phyloP scores from a whole-genome alignment of 2,329 filamentous ascomycete species.

The Nectriaceae sp. region DNA sequence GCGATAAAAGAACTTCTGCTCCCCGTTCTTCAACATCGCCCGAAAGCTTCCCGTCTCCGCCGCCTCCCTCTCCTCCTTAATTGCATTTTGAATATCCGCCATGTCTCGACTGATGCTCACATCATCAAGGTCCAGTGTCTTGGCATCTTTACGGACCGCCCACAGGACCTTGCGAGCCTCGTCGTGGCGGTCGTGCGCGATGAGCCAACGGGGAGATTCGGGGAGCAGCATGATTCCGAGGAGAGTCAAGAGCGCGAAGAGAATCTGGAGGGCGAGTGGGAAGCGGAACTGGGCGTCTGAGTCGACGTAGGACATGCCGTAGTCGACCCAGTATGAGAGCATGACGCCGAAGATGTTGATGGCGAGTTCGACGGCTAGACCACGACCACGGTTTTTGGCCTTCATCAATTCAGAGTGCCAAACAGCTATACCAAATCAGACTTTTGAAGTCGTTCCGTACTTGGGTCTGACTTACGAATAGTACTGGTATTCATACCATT shows the following conservation, averaged over 20 bases:
- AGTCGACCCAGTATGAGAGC: conserved; percentile 39
- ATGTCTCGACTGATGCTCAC: conserved; percentile 29
- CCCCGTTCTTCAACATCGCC: conserved; percentile 42
- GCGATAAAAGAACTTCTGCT: conserved; percentile 42
- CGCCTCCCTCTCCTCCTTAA: conserved; percentile 42
- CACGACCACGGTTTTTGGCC: conserved; percentile 38
- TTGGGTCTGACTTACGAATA: conserved; percentile 31
- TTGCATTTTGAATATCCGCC: conserved; percentile 39
- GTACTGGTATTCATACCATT: conserved; percentile 52
- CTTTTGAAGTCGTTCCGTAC: too few relatives aligned
- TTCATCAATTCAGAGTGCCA: conserved; percentile 47
- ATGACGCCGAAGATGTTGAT: conserved; percentile 42
- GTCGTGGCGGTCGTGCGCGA: conserved; percentile 42
- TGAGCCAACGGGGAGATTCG: conserved; percentile 47
- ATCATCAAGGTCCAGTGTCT: conserved; percentile 27
- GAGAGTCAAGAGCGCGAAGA: conserved; percentile 40
- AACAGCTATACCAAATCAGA: conserved; percentile 24
- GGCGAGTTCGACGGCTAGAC: conserved; percentile 32
- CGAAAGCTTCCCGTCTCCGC: conserved; percentile 34
- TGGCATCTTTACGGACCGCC: conserved; percentile 32
- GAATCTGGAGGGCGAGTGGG: conserved; percentile 45
- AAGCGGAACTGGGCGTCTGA: conserved; percentile 45
- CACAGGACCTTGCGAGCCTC: conserved; percentile 41
- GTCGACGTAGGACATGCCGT: conserved; percentile 38
- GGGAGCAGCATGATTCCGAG: conserved; percentile 38